Base-by-base conservation (phyloP, 345 rosid genomes). In the Xanthoceras sorbifolium region DNA sequence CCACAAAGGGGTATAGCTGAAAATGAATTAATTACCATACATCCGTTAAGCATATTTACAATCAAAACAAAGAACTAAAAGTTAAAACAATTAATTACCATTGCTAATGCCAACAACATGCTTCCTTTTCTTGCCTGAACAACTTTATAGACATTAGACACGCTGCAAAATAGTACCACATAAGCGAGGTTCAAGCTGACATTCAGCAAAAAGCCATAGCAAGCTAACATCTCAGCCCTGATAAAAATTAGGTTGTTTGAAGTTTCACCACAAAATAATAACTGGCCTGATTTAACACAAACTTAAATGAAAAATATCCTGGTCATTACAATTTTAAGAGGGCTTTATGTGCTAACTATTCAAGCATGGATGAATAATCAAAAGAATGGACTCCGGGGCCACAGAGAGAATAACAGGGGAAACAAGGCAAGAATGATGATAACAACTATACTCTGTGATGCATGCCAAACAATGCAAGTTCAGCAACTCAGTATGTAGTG, bases 91-190 rank as follows among this genome's bases (percentile, higher is more conserved):
- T 26, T 69, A 20, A 71, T 72, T 82, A 96, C 99, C 99, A 96
- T 94, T 74, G 99, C 94, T 78, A 97, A 78, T 59, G 99, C 99
- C 78, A 85, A 82, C 68, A 89, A 55, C 94, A 96, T 92, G 84
- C 87, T 96, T 85, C 98, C 92, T 78, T 92, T 96, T 86, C 95
- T 89, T 73, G 94, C 79, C 77, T 85, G 82, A 76, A 97, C 90
- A 65, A 97, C 97, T 80, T 91, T 89, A 87, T 92, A 83, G 54
- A 92, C 98, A 77, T 87, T 97, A 25, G 82, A 67, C 34, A 88
- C 77, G 34, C 99, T 97, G 90, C 85, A 83, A 66, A 81, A 71
- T 11, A 69, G 8, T 50, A 78, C 32, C 7, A 38, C 38, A 12
- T 34, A 40, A 73, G 59, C 54, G 18, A 67, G n/a, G 79, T 71